Evolutionary conservation across 2,329 filamentous ascomycete species (phyloP), one percentile per base, ranked within the genome.

Genomic region (Fusarium pseudoanthophilum): DNA sequence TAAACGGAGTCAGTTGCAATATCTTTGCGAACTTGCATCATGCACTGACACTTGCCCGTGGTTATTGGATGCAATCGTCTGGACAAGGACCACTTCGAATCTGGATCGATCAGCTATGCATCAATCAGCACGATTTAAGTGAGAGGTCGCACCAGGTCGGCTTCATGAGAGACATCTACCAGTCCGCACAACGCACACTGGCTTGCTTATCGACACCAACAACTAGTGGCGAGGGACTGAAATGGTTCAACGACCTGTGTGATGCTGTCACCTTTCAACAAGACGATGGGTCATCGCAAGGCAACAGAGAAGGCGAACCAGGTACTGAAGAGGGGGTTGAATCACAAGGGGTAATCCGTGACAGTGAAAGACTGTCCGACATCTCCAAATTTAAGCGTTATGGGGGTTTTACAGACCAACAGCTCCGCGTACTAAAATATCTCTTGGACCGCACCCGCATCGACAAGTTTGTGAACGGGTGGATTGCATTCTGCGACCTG

Each of bases 171-270:
- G 7, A 37, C 0, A 37, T 53, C 0, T 53, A 53, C 0, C 7
- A 28, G 3, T 2, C 0, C 0, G 49, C 49, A 0, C 32, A 53
- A 21, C 49, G 14, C 0, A 53, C 49, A 0, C 2, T 53, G 1
- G 49, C 49, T 8, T 53, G 49, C 13, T 4, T 53, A 21, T 53
- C 49, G 0, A 52, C 49, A 2, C 0, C 16, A 20, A 1, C 20
- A 2, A 14, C 8, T 4, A 34, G 7, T 24, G 48, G 32, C 8
- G 20, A 11, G 3, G 32, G 49, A 16, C 18, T 52, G n/a, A 37
- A 52, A 24, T 52, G 32, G 49, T 7, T 52, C 0, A 37, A 1
- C 7, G 32, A 21, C n/a, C 5, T 52, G 2, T 26, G 49, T 0
- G 13, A 52, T 0, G 32, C 49, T 0, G 4, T 52, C 7, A 7